Percentiles rank a stretch among this genome's conserved stretches.
Evolutionary conservation across 2,329 filamentous ascomycete genomes (phyloP).

Genomic region (Xylaria multiplex): DNA sequence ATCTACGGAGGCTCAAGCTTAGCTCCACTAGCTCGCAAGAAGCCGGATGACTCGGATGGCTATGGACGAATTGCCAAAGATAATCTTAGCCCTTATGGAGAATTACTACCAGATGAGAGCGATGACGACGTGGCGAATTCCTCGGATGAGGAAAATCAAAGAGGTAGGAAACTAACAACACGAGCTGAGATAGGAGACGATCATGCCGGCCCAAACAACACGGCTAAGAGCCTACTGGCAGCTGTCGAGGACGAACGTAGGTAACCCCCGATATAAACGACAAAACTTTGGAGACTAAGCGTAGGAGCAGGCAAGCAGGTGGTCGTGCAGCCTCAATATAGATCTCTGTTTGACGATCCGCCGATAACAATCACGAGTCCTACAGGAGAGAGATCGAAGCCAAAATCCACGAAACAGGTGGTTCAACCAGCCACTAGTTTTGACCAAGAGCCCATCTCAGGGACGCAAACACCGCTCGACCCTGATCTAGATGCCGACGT

Average conservation of each 20-base stretch:
- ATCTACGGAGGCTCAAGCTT: constrained; percentile 71
- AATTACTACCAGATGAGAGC: constrained; percentile 72
- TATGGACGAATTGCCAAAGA: constrained; percentile 73
- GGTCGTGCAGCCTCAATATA: constrained; percentile 64
- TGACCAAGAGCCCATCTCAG: constrained; percentile 71
- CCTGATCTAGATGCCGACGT: constrained; percentile 89
- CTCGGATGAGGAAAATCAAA: constrained; percentile 74
- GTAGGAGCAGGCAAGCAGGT: constrained; percentile 61
- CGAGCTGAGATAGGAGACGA: constrained; percentile 57
- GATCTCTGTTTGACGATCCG: constrained; percentile 73
- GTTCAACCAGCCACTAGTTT: constrained; percentile 89
- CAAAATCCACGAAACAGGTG: constrained; percentile 56
- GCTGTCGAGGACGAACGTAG: constrained; percentile 82
- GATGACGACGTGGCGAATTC: constrained; percentile 65
- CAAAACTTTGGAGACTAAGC: constrained; percentile 39
- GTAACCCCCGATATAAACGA: constrained; percentile 48
- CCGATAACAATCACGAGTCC: constrained; percentile 72
- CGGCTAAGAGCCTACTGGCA: constrained; percentile 69
- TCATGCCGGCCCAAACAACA: constrained; percentile 49
- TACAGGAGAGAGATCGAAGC: constrained; percentile 68
- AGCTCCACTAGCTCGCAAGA: constrained; percentile 69
- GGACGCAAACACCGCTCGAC: constrained; percentile 69
- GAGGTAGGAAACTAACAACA: constrained; percentile 67
- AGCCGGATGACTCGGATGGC: constrained; percentile 54
- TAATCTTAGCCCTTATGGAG: constrained; percentile 72